phyloP scores from a whole-genome alignment of 768 basidiomycete species.

The Calocera cornea region DNA sequence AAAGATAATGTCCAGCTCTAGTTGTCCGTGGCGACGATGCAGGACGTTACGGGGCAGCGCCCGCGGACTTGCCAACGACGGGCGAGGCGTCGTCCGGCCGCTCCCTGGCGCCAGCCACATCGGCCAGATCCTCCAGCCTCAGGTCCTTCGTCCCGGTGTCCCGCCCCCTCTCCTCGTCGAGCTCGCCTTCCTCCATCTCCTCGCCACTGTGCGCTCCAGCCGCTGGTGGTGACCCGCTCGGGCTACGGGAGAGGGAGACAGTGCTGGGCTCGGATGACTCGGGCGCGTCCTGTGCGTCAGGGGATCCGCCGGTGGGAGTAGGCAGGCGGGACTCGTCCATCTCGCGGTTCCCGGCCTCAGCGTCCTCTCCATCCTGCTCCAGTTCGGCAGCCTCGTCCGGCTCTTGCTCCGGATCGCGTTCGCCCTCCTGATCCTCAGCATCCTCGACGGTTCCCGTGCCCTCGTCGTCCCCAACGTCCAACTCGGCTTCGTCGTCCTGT shows the following conservation, averaged over 20 bases:
- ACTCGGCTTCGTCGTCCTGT: background rate
- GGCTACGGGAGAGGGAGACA: background rate
- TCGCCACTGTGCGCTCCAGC: background rate
- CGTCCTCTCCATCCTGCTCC: background rate
- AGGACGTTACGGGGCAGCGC: background rate
- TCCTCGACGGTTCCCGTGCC: background rate
- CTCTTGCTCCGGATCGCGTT: background rate
- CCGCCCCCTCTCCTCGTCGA: background rate
- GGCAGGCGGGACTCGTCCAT: background rate
- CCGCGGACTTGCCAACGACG: background rate
- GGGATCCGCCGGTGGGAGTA: no score
- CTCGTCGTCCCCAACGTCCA: background rate
- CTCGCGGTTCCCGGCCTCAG: background rate
- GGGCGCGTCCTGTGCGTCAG: background rate
- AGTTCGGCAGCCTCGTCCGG: background rate
- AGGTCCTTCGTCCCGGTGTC: background rate
- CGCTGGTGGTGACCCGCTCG: background rate
- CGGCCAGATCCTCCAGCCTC: background rate
- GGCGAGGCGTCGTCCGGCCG: background rate
- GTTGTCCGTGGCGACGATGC: no score
- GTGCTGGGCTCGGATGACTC: conserved; percentile 1
- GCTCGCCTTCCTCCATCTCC: background rate
- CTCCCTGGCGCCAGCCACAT: background rate
- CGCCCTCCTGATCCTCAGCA: background rate
- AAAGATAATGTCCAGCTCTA: no score